Conservation (phyloP, 345 rosid species). For the Populus davidiana region DNA sequence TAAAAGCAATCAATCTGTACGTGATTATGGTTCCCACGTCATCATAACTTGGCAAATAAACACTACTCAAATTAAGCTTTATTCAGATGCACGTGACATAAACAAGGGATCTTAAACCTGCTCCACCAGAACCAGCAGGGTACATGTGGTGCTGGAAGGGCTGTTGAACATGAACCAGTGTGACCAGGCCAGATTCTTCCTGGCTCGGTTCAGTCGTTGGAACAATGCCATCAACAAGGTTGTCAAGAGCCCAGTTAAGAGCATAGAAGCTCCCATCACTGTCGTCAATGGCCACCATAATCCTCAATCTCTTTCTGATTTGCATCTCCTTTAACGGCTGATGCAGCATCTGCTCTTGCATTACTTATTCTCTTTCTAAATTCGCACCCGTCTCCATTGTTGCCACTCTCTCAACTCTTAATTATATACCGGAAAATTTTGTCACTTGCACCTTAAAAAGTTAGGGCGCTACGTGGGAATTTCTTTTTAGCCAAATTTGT, state of each 20-base stretch:
- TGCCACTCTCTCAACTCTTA: background rate
- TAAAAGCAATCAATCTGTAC: background rate
- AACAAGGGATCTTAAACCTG: constrained; percentile 22
- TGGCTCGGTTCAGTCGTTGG: constrained; percentile 13
- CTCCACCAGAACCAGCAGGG: constrained; percentile 51
- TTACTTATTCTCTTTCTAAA: background rate
- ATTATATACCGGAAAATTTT: background rate
- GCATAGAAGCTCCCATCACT: constrained; percentile 65
- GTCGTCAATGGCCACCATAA: constrained; percentile 61
- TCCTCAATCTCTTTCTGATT: constrained; percentile 35
- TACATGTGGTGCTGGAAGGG: constrained; percentile 36
- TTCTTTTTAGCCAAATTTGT: background rate
- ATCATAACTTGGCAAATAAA: background rate
- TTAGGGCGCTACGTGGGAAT: constrained; percentile 11
- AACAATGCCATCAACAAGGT: constrained; percentile 20
- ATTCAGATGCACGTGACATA: background rate
- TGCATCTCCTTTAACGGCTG: background rate
- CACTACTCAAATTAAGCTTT: background rate
- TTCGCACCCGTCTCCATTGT: background rate
- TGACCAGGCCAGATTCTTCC: constrained; percentile 36
- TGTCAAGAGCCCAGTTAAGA: constrained; percentile 54
- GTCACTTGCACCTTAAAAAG: background rate
- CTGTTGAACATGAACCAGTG: constrained; percentile 55
- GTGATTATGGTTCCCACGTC: background rate
- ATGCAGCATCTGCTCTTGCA: constrained; percentile 12